These are phyloP conservation scores for Curvularia sp. DNA, from an alignment of 2,329 filamentous ascomycete species.

Conservation along the genomic window DNA sequence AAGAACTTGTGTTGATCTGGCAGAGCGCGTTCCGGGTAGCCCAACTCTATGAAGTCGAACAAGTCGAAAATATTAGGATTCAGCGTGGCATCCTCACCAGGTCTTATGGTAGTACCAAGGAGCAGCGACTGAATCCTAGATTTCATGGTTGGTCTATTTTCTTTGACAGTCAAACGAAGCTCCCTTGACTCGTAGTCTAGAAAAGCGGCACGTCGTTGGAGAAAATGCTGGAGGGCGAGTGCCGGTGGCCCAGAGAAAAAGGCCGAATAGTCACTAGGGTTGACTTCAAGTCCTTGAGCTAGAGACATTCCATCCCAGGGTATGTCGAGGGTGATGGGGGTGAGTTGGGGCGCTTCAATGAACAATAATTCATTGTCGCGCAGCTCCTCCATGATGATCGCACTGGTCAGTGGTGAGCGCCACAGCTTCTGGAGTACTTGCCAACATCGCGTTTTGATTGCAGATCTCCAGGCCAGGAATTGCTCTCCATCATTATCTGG, in stretches of 20 bases:
- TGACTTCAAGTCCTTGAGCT: slow-evolving; percentile 49
- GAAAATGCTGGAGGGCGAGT: slow-evolving; percentile 75
- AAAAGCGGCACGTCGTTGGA: slow-evolving; percentile 76
- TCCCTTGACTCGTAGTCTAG: slow-evolving; percentile 88
- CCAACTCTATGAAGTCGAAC: slow-evolving; percentile 84
- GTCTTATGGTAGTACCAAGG: slow-evolving; percentile 75
- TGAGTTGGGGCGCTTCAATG: slow-evolving; percentile 73
- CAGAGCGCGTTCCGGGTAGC: slow-evolving; percentile 56
- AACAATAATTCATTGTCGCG: slow-evolving; percentile 81
- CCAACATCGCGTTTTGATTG: slow-evolving; percentile 54
- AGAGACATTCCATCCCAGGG: slow-evolving; percentile 76
- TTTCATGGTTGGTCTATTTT: slow-evolving; percentile 64
- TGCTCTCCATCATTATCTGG: slow-evolving; percentile 64
- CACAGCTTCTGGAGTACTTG: slow-evolving; percentile 80
- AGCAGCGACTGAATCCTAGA: slow-evolving; percentile 65
- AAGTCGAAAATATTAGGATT: slow-evolving; percentile 87
- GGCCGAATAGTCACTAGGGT: slow-evolving; percentile 52
- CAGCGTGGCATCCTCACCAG: slow-evolving; percentile 69
- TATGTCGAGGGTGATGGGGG: slow-evolving; percentile 71
- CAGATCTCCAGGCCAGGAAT: slow-evolving; percentile 52
- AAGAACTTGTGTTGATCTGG: slow-evolving; percentile 67
- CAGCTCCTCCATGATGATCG: slow-evolving; percentile 78
- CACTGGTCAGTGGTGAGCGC: slow-evolving; percentile 79
- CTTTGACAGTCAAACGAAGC: slow-evolving; percentile 76
- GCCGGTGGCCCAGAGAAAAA: slow-evolving; percentile 75